These are phyloP conservation scores for Scedosporium minutisporum DNA, from an alignment of 2,329 filamentous ascomycete genomes.

Conservation along the genomic window DNA sequence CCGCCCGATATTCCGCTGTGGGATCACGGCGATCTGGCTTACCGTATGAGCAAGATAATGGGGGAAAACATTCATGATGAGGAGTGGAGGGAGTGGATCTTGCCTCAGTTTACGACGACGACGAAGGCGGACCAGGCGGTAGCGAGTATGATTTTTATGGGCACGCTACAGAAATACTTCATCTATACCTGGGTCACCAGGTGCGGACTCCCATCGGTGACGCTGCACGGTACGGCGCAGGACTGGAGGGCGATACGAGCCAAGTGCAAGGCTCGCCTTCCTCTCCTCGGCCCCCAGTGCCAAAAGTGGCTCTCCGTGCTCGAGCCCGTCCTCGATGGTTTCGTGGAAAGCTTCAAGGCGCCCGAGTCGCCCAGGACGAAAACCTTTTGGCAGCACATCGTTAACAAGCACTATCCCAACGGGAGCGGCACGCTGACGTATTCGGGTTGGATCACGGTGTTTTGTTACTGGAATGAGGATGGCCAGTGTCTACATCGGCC, in stretches of 20 bases:
- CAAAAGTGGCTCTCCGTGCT: slow-evolving; percentile 27
- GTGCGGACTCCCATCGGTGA: slow-evolving; percentile 33
- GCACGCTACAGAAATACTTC: slow-evolving; percentile 30
- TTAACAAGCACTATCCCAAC: slow-evolving; percentile 21
- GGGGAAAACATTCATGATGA: neutral
- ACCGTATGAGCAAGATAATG: neutral
- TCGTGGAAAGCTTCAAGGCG: slow-evolving; percentile 34
- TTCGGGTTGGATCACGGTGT: slow-evolving; percentile 39
- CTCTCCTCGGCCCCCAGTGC: slow-evolving; percentile 32
- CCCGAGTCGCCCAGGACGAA: slow-evolving; percentile 19
- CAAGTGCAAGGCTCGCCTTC: slow-evolving; percentile 30
- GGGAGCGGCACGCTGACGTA: slow-evolving; percentile 25
- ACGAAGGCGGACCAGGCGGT: slow-evolving; percentile 27
- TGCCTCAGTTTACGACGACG: slow-evolving; percentile 32
- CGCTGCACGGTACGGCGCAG: slow-evolving; percentile 23
- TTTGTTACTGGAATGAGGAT: slow-evolving; percentile 31
- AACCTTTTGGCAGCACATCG: slow-evolving; percentile 34
- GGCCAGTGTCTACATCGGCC: slow-evolving; percentile 17
- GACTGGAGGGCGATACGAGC: slow-evolving; percentile 31
- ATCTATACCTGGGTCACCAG: slow-evolving; percentile 23
- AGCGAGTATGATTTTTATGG: slow-evolving; percentile 34
- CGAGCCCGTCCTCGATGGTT: slow-evolving; percentile 31
- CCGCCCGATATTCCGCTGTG: neutral
- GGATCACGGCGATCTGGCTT: neutral
- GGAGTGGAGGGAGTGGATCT: slow-evolving; percentile 27